phyloP scores from a whole-genome alignment of 805 yeast genomes.

The Dipodascopsis tothii region DNA sequence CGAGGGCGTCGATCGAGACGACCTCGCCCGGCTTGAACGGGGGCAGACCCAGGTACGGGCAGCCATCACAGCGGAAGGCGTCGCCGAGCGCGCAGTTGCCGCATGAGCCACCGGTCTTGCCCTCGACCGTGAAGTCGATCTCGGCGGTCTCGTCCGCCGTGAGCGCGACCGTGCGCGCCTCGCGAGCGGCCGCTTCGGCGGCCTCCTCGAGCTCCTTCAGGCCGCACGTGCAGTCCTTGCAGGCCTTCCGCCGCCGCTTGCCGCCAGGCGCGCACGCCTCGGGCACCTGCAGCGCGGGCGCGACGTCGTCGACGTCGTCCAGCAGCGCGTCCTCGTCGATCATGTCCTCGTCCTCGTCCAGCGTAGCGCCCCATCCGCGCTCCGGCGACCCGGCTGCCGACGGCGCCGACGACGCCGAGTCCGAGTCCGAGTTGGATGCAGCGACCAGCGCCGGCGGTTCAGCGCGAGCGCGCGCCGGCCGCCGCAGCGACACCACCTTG shows the following conservation, averaged over 20 bases:
- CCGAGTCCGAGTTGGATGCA: conserved; percentile 23
- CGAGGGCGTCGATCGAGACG: conserved; percentile 53
- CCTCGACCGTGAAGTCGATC: conserved; percentile 91
- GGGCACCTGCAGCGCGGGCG: conserved; percentile 29
- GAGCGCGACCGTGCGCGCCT: conserved; percentile 41
- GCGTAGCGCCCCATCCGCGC: conserved; percentile 35
- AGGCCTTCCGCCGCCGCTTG: conserved; percentile 69
- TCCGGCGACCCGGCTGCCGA: conserved; percentile 35
- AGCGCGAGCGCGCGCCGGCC: conserved; percentile 6
- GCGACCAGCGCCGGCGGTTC: conserved; percentile 3
- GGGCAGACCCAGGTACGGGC: conserved; percentile 94
- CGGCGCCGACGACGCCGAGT: conserved; percentile 40
- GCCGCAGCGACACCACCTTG: conserved; percentile 20
- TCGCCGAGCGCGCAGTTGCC: conserved; percentile 96
- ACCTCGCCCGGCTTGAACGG: conserved; percentile 97
- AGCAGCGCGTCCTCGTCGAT: conserved; percentile 54
- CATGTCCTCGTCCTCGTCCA: conserved; percentile 40
- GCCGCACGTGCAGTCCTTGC: conserved; percentile 98
- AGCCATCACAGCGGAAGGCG: conserved; percentile 96
- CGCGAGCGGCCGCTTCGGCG: conserved; percentile 40
- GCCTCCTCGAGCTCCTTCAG: conserved; percentile 70
- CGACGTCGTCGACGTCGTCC: conserved; percentile 38
- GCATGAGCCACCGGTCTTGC: conserved; percentile 89
- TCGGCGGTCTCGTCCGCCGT: conserved; percentile 70
- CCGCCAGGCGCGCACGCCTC: conserved; percentile 15